These are phyloP conservation scores for Zymoseptoria pseudotritici DNA, from an alignment of 2,329 filamentous ascomycete genomes.

Conservation along the genomic window DNA sequence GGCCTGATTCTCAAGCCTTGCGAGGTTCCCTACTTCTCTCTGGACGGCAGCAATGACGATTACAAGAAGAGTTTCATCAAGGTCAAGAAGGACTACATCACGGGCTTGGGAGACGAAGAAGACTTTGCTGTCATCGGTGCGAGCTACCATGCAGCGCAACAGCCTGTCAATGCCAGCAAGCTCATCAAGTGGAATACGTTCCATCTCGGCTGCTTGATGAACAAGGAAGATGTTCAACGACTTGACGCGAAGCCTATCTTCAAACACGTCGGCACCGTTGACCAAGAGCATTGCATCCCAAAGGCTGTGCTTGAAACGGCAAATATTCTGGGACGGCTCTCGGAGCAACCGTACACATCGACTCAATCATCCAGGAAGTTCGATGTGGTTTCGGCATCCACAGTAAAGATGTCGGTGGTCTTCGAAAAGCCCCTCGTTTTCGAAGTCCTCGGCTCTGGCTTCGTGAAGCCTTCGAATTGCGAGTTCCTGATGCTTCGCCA, in stretches of 20 bases:
- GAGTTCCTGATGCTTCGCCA: conserved; percentile 70
- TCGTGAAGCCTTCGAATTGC: conserved; percentile 62
- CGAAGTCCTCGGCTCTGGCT: conserved; percentile 73
- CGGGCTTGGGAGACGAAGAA: conserved; percentile 69
- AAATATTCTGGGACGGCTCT: conserved; percentile 36
- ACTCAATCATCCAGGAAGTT: conserved; percentile 16
- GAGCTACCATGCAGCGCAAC: conserved; percentile 59
- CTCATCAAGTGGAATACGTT: conserved; percentile 65
- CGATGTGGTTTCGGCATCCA: conserved; percentile 11
- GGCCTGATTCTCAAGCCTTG: conserved; percentile 72
- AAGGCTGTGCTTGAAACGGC: conserved; percentile 37
- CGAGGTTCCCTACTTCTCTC: conserved; percentile 65
- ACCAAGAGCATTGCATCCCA: conserved; percentile 41
- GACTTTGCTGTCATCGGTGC: conserved; percentile 77
- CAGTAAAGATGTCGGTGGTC: conserved; percentile 38
- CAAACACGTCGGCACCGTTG: conserved; percentile 53
- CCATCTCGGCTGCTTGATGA: conserved; percentile 67
- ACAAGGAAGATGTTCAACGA: conserved; percentile 52
- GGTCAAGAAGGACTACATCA: conserved; percentile 79
- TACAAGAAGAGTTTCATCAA: conserved; percentile 53
- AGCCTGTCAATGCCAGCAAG: conserved; percentile 44
- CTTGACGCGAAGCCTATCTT: conserved; percentile 52
- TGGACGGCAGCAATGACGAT: conserved; percentile 14
- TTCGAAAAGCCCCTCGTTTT: conserved; percentile 70
- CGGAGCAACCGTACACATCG: conserved; percentile 25